Evolutionary conservation across 345 rosid species (phyloP), one percentile per base, ranked within the genome.

Genomic region (Camelina laxa): DNA sequence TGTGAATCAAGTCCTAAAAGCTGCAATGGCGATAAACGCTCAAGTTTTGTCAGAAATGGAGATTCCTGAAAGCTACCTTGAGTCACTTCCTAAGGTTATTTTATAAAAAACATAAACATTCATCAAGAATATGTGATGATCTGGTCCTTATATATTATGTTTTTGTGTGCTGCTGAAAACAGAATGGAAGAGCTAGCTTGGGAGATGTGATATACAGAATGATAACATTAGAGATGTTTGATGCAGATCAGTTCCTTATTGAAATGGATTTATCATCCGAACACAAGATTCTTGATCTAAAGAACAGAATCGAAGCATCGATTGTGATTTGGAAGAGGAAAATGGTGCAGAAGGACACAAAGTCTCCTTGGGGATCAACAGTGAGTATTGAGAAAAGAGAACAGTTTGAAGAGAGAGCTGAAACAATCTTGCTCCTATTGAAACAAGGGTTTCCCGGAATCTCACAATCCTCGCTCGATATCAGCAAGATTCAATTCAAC

Each of bases 1-100:
- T 54, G 98, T 90, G 12, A 92, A 89, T 73, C 98, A 92, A 65
- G 97, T 92, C 19, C 91, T 90, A 55, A 92, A 90, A 82, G 98
- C 98, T 5, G 96, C 98, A 60, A 92, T 92, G 97, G 98, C 98
- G 0, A 92, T 92, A 71, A 92, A 92, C 74, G 87, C 97, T 38
- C 96, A 92, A 79, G 90, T 89, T 76, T 73, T 92, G 8, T 83
- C 90, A 36, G 98, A 90, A 80, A 92, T 92, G 91, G 95, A 86
- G 79, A 82, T 90, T 39, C 98, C 98, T 4, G 95, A 92, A 62
- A 88, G 76, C 83, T 92, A 92, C 81, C 85, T 92, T 0, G 98
- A 92, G 54, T 87, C 95, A 21, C 93, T 90, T 47, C 96, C 98
- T 11, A 92, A 90, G 91, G 98, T 77, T 56, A 64, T 17, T 17